Base-by-base conservation (phyloP, 1,284 basidiomycete genomes). In the Ceratobasidium sp. region DNA sequence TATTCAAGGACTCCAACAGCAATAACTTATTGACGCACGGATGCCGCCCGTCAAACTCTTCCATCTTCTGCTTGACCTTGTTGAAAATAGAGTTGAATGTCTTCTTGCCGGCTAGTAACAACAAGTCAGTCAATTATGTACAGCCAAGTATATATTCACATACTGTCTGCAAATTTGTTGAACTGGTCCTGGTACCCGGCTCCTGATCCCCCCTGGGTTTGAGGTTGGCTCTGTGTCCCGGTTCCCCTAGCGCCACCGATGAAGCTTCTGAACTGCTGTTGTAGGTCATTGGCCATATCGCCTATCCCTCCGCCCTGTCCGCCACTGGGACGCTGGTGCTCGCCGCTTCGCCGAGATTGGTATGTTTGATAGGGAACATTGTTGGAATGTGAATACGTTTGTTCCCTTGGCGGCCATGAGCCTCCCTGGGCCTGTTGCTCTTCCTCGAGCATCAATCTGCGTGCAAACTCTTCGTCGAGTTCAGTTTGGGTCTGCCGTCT, bases 1-100 rank as follows among this genome's bases (percentile, higher is more conserved):
- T 30, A 30, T 36, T 16, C 43, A 10, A 16, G 6, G 41, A 36
- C 5, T 23, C 57, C 8, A 28, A 9, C 12, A 34, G 23, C 16
- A n/a, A 4, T 6, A 14, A 59, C 14, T 10, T 14, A 4, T 48
- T 26, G 12, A 59, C 67, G 18, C 36, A 70, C 67, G 53, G 67
- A 39, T 70, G 28, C 28, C 70, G 36, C 26, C 70, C 74, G 45
- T 93, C 90, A 74, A 88, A 87, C 76, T 93, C 92, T 77, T 90
- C 88, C 75, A 92, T 88, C 84, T 92, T 93, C 9, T 90, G 87
- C 77, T 88, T 92, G 58, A 92, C 89, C 78, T 89, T 92, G 36
- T 86, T 87, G 57, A 92, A 83, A 36, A 93, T 80, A 10, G 83
- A 85, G 55, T 85, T 87, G 79, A 93, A 86, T 0, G 92, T 93